phyloP scores from a whole-genome alignment of 2,329 filamentous ascomycete species.

The Monosporascus sp. region DNA sequence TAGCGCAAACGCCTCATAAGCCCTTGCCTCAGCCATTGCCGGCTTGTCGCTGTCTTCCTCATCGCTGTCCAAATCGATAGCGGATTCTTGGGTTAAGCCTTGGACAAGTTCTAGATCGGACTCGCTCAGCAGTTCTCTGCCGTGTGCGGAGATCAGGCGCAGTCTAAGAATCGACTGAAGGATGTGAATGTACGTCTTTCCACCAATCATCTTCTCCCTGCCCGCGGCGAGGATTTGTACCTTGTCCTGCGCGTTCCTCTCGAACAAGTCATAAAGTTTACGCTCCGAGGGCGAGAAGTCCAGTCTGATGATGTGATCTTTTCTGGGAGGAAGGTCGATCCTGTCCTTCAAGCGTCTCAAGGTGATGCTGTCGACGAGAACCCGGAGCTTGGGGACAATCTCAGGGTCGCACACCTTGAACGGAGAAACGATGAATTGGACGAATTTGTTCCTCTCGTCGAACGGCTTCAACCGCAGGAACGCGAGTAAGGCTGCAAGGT shows the following conservation, averaged over 20 bases:
- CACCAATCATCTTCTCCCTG: slow-evolving; percentile 63
- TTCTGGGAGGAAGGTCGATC: slow-evolving; percentile 71
- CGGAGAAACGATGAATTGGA: slow-evolving; percentile 72
- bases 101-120: slow-evolving; percentile 77
- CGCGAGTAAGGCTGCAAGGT: slow-evolving; percentile 78
- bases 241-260: slow-evolving; percentile 72
- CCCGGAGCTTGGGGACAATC: slow-evolving; percentile 76
- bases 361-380: slow-evolving; percentile 92
- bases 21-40: slow-evolving; percentile 61
- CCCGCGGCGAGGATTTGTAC: slow-evolving; percentile 67
- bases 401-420: slow-evolving; percentile 84
- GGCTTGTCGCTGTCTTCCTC: slow-evolving; percentile 53
- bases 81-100: slow-evolving; percentile 75
- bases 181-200: slow-evolving; percentile 89
- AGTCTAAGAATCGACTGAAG: slow-evolving; percentile 86
- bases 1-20: slow-evolving; percentile 79
- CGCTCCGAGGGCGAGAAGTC: slow-evolving; percentile 72
- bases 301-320: slow-evolving; percentile 68
- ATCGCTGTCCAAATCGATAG: slow-evolving; percentile 84
- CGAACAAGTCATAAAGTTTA: slow-evolving; percentile 77
- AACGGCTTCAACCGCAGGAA: slow-evolving; percentile 85
- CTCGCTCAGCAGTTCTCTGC: slow-evolving; percentile 81
- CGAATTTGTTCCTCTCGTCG: slow-evolving; percentile 70
- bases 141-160: slow-evolving; percentile 86
- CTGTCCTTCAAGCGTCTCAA: slow-evolving; percentile 87